Evolutionary conservation across 1,284 basidiomycete genomes (phyloP).

Genomic region (Porodaedalea pini): DNA sequence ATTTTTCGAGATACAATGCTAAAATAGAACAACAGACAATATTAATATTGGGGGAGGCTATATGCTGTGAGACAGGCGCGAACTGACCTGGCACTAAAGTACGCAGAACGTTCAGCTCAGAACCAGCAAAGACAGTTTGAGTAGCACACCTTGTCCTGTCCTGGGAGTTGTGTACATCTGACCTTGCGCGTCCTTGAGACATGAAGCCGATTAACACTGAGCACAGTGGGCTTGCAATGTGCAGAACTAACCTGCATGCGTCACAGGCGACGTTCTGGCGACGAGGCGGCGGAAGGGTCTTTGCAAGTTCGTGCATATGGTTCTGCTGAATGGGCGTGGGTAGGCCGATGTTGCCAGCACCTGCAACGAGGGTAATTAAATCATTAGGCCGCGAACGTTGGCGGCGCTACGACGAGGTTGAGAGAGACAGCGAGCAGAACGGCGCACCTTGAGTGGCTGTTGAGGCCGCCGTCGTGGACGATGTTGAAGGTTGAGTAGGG

Average conservation of each 20-base stretch:
- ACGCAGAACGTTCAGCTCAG: constrained; percentile 3
- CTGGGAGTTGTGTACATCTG: constrained; percentile 73
- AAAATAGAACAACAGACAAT: constrained; percentile 19
- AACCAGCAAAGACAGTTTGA: neutral
- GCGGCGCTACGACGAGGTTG: neutral
- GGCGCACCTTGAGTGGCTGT: neutral
- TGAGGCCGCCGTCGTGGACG: neutral
- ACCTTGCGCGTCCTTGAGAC: constrained; percentile 68
- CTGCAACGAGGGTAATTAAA: neutral
- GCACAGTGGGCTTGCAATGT: constrained; percentile 11
- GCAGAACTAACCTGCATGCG: constrained; percentile 62
- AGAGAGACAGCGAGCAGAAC: neutral
- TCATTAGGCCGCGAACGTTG: neutral
- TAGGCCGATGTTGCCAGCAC: constrained; percentile 39
- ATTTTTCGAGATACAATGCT: constrained; percentile 80
- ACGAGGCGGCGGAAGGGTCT: constrained; percentile 68
- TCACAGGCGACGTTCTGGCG: constrained; percentile 92
- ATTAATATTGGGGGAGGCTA: constrained; percentile 7
- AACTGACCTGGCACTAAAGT: constrained; percentile 59
- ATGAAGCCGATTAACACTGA: constrained; percentile 1
- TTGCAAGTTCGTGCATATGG: constrained; percentile 72
- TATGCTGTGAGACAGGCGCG: constrained; percentile 19
- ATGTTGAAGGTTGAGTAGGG: neutral
- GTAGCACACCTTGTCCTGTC: constrained; percentile 66
- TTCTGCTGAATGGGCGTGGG: constrained; percentile 65